Evolutionary conservation across 345 rosid species (phyloP).

Genomic region (Turnera subulata): DNA sequence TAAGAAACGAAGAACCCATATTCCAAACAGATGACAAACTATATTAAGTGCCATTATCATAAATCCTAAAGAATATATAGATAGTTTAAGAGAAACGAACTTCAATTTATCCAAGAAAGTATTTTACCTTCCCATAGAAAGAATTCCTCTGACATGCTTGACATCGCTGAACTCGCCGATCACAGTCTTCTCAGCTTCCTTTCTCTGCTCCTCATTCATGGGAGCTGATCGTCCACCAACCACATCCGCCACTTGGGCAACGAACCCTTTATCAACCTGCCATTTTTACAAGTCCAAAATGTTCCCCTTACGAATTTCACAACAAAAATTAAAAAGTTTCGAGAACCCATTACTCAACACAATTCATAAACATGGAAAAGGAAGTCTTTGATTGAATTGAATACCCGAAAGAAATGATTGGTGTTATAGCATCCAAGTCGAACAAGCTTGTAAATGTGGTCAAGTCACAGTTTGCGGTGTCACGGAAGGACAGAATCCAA

Average conservation of each 20-base stretch:
- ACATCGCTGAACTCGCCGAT: constrained; percentile 88
- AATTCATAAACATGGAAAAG: neutral
- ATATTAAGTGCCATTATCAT: too few relatives aligned
- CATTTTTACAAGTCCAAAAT: neutral
- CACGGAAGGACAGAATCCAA: constrained; percentile 78
- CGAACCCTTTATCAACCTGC: constrained; percentile 93
- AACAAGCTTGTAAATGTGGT: constrained; percentile 89
- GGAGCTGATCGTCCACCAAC: constrained; percentile 72
- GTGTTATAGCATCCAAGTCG: constrained; percentile 89
- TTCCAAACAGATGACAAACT: too few relatives aligned
- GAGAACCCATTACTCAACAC: neutral
- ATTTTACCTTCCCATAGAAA: constrained; percentile 78
- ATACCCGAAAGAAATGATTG: constrained; percentile 92
- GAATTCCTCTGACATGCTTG: constrained; percentile 85
- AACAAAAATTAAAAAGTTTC: too few relatives aligned
- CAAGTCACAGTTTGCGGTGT: constrained; percentile 93
- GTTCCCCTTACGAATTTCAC: neutral
- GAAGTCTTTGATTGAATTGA: too few relatives aligned
- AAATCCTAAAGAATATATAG: too few relatives aligned
- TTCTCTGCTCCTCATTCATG: constrained; percentile 77
- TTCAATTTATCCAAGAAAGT: neutral
- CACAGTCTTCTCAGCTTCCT: constrained; percentile 66
- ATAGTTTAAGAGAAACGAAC: too few relatives aligned
- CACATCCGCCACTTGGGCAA: constrained; percentile 98
- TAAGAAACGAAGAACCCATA: too few relatives aligned